Evolutionary conservation across 495 filamentous ascomycete genomes (phyloP), one percentile per base, ranked within the genome.

Genomic region (Penicillium maclennaniae): DNA sequence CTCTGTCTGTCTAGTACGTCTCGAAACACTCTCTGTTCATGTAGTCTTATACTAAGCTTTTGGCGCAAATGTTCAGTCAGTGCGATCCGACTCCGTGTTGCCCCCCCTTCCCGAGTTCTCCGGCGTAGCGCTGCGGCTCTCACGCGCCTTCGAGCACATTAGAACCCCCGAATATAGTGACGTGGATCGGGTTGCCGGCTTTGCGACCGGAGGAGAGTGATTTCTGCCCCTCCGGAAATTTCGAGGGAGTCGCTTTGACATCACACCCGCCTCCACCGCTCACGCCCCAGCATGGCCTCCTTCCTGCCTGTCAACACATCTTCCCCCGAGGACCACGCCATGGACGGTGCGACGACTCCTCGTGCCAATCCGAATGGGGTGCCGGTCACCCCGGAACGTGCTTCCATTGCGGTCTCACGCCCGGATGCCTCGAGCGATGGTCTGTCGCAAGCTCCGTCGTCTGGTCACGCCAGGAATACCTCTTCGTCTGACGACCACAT

Each of bases 301-400:
- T 91, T 92, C 66, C 82, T 84, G 57, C 83, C 89, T 54, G 87
- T 92, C 66, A 91, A 92, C 72, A 86, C 82, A 48, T 83, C 89
- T 23, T 69, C 76, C 45, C 74, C 81, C 51, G 77, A 79, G 34
- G 76, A 74, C 38, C 74, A 74, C 50, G 55, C 63, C 49, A 77
- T 77, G 59, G 76, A 78, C 34, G 83, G 78, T 62, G 82, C 77
- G 61, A 80, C 72, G 59, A 86, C 77, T 57, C 87, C 83, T 53
- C 84, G 79, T 69, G 79, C 84, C 20, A 79, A 72, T 23, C 65
- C 73, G 21, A 60, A 69, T 26, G 67, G 68, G 34, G 68, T 72
- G 50, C 63, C 74, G 28, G 52, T 58, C 44, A 61, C 72, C 25
- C 56, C 67, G 58, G 58, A 74, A 51, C 49, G 61, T 54, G 47